Evolutionary conservation across 139 green algal species (phyloP).

Genomic region (Micractinium conductrix): DNA sequence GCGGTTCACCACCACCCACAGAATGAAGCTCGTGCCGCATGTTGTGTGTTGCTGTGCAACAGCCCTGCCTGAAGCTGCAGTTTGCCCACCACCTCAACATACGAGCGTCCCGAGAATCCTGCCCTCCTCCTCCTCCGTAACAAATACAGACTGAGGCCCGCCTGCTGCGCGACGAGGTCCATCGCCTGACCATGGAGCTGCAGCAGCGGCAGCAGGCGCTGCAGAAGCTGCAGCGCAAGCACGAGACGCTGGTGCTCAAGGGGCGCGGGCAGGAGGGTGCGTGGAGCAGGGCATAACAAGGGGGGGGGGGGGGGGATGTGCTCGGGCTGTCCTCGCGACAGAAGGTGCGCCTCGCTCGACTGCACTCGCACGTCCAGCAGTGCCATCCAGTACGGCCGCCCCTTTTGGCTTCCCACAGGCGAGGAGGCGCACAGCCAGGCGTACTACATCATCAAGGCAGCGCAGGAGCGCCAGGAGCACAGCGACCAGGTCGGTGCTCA

Average conservation of each 20-base stretch:
- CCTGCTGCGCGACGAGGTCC: constrained; percentile 82
- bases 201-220: constrained; percentile 66
- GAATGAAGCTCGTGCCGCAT: no score
- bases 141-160: constrained; percentile 69
- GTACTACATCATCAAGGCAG: constrained; percentile 93
- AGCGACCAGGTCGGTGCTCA: constrained; percentile 57
- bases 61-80: no score
- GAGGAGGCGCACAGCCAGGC: constrained; percentile 73
- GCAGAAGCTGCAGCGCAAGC: constrained; percentile 81
- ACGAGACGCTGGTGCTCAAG: constrained; percentile 50
- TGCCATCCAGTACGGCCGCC: no score
- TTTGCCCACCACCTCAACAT: no score
- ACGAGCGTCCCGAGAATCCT: no score
- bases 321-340: no score
- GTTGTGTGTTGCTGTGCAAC: no score
- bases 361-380: not conserved
- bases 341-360: not conserved
- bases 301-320: no score
- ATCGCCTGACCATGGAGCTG: constrained; percentile 81
- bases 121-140: not conserved
- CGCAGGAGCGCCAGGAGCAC: constrained; percentile 85
- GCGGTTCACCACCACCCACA: no score
- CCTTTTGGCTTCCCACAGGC: constrained; percentile 26
- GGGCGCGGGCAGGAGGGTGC: constrained; percentile 21
- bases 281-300: not conserved